Evolutionary conservation across 208 protist species (phyloP), one percentile per base, ranked within the genome.

Genomic region (Kentomonas sorsogonicus): DNA sequence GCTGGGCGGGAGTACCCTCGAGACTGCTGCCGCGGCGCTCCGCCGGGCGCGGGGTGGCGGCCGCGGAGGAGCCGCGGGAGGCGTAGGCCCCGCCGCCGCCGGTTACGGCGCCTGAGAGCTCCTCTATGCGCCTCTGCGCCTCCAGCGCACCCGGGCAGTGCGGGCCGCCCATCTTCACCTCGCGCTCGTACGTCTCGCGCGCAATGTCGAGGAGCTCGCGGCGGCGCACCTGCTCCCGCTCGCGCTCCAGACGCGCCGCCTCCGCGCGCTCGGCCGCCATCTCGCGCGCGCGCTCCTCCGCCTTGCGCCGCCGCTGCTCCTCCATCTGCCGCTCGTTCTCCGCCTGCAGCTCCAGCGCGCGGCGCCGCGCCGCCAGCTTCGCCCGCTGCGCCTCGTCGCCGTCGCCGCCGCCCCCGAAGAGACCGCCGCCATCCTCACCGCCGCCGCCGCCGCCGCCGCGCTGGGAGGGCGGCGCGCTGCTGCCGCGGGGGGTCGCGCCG

Each of bases 261-360:
- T 67, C 57, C 45, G 68, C 65, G 51, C 48, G 62, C 11, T 86
- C 69, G 34, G 78, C 72, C 18, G 69, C 54, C 0, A 54, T 57
- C 52, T 77, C 66, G 3, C 62, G 69, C 46, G 69, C 61, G 20
- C 59, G 60, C 55, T 78, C 80, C 9, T 69, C 66, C 40, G 77
- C 38, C 47, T 61, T 71, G 11, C 66, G 79, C 30, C 61, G 69
- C 34, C 75, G 53, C 55, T 80, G 78, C 47, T 85, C 72, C 45
- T 75, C 66, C 61, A 79, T 86, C 33, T 82, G 72, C 0, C 70
- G 70, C 40, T 67, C 83, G 48, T 89, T 91, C 52, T 89, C 87
- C 18, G 69, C 55, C 40, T 94, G 87, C n/a, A 89, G 41, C 57
- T 87, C 74, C 34, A 79, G 69, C 22, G 79, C 82, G 25, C 77